Conservation (phyloP, 176 grass and related monocot species). For the Pharus latifolius region DNA sequence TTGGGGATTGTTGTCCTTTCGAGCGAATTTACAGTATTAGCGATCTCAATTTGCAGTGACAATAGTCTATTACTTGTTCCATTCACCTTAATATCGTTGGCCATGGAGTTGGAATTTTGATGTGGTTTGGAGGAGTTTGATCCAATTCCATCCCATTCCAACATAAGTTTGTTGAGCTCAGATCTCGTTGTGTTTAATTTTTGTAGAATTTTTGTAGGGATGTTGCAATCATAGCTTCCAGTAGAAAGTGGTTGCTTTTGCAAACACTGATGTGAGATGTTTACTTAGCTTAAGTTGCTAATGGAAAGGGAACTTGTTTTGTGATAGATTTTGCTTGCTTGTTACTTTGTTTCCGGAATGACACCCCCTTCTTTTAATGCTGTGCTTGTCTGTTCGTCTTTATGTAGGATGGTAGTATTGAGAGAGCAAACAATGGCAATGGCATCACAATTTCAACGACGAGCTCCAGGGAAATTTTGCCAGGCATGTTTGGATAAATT, state of each 20-base stretch:
- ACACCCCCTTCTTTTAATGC: not conserved
- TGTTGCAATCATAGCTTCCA: too few relatives aligned
- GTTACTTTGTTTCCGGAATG: not conserved
- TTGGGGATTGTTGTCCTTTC: not conserved
- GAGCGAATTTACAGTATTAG: not conserved
- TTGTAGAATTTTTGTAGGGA: too few relatives aligned
- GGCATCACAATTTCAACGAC: slow-evolving; percentile 35
- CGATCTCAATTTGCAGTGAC: too few relatives aligned
- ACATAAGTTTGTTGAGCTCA: not conserved
- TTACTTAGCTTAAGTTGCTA: slow-evolving; percentile 2
- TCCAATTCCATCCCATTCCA: not conserved
- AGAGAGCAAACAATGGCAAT: slow-evolving; percentile 15
- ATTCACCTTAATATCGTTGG: not conserved
- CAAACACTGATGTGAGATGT: not conserved
- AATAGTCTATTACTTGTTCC: not conserved
- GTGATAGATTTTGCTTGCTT: not conserved
- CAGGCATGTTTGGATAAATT: slow-evolving; percentile 32
- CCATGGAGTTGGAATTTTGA: not conserved
- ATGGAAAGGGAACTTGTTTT: not conserved
- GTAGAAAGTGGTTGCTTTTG: not conserved
- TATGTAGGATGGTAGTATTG: slow-evolving; percentile 10
- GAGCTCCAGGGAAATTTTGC: slow-evolving; percentile 18
- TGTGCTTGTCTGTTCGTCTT: slow-evolving; percentile 6
- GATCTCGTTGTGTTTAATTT: too few relatives aligned
- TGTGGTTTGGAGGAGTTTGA: not conserved